Evolutionary conservation across 306 rosid species (phyloP).

Genomic region (Luffa acutangula): DNA sequence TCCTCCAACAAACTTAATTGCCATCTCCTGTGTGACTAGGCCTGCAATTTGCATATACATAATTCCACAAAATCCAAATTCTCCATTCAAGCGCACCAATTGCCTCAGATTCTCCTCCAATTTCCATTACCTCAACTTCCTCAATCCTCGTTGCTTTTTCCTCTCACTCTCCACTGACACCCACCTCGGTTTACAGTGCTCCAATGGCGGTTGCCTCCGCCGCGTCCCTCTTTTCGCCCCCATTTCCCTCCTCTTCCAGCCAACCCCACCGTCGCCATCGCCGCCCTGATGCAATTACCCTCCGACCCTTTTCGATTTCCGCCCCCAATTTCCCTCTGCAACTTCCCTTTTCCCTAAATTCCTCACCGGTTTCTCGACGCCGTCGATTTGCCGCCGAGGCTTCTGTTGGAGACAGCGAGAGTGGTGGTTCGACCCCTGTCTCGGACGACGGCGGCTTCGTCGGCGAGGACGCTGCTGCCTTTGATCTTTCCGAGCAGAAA

Average conservation of each 20-base stretch:
- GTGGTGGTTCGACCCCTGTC: constrained; percentile 6
- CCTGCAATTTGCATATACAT: neutral
- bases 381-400: constrained; percentile 6
- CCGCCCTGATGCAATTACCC: neutral
- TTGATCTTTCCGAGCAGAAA: constrained; percentile 53
- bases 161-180: neutral
- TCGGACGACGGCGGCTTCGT: constrained; percentile 11
- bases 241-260: neutral
- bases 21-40: neutral
- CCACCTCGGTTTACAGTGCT: neutral
- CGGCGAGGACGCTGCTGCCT: constrained; percentile 76
- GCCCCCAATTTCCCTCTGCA: neutral
- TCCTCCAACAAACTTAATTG: neutral
- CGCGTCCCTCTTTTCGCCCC: neutral
- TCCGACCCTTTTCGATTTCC: neutral
- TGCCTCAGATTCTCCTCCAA: constrained; percentile 10
- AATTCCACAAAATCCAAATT: constrained; percentile 20
- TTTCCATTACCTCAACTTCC: neutral
- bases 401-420: constrained; percentile 27
- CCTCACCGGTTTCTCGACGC: neutral
- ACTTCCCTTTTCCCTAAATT: neutral
- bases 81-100: constrained; percentile 11
- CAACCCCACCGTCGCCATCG: neutral
- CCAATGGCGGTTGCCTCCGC: constrained; percentile 6
- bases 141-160: neutral